Percentiles rank a stretch among this genome's conserved stretches.
These are phyloP conservation scores for Aureobasidium sp. DNA, from an alignment of 2,329 filamentous ascomycete genomes.

Conservation along the genomic window DNA sequence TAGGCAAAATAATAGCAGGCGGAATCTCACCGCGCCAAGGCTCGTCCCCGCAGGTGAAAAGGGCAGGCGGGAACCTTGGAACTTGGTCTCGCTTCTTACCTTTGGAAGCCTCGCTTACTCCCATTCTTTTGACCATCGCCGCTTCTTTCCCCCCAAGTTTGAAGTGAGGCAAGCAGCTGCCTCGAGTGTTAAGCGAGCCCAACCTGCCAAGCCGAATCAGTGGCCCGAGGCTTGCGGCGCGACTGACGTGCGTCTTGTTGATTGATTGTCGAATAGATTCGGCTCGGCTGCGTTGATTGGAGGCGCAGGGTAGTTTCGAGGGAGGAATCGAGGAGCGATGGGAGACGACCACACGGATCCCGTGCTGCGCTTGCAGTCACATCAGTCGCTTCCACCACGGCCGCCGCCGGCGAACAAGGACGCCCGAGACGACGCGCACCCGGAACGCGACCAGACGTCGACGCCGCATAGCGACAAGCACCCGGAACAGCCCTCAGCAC, in stretches of 20 bases:
- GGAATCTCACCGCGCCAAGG: neutral
- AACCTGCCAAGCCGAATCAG: constrained; percentile 1
- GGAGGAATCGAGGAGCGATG: neutral
- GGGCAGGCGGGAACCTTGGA: neutral
- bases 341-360: neutral
- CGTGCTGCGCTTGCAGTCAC: constrained; percentile 7
- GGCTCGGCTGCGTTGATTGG: constrained; percentile 8
- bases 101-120: neutral
- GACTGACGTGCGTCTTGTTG: constrained; percentile 9
- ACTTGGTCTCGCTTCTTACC: neutral
- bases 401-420: neutral
- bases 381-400: neutral
- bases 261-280: constrained; percentile 6
- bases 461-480: neutral
- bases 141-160: neutral
- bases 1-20: too few relatives aligned
- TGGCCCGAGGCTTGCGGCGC: constrained; percentile 8
- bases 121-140: constrained; percentile 4
- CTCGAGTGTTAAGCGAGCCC: constrained; percentile 1
- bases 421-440: neutral
- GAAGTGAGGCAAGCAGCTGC: neutral
- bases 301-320: neutral
- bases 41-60: neutral
- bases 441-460: neutral
- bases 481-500: neutral